Percentiles rank a stretch among this genome's conserved stretches.
Evolutionary conservation across 257 asterid genomes (phyloP).

Genomic region (Solanum sejunctum): DNA sequence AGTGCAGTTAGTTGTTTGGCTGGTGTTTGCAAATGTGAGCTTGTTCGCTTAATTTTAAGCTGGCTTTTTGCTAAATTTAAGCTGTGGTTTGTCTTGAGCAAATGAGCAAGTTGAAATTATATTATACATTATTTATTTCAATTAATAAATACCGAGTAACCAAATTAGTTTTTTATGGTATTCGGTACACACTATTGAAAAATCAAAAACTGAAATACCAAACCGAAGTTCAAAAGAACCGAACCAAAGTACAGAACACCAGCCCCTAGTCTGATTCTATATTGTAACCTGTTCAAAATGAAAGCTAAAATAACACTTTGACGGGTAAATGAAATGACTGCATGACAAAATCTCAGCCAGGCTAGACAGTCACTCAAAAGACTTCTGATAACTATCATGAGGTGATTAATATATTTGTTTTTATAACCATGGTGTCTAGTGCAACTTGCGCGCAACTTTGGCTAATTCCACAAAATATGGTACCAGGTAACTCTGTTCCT

Average conservation of each 20-base stretch:
- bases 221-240: neutral
- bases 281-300: neutral
- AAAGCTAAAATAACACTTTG: neutral
- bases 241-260: neutral
- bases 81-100: neutral
- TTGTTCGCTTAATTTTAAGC: neutral
- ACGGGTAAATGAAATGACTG: neutral
- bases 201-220: neutral
- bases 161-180: neutral
- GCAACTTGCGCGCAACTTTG: neutral
- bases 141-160: neutral
- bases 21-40: neutral
- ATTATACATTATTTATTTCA: neutral
- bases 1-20: neutral
- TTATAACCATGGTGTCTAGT: neutral
- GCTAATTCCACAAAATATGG: neutral
- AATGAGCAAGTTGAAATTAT: neutral
- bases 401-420: neutral
- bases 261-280: neutral
- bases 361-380: neutral
- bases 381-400: neutral
- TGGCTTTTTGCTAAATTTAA: neutral
- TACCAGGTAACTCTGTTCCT: neutral
- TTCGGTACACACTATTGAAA: neutral
- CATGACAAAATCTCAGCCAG: neutral